Evolutionary conservation across 768 basidiomycete species (phyloP).

Genomic region (Suillus spraguei): DNA sequence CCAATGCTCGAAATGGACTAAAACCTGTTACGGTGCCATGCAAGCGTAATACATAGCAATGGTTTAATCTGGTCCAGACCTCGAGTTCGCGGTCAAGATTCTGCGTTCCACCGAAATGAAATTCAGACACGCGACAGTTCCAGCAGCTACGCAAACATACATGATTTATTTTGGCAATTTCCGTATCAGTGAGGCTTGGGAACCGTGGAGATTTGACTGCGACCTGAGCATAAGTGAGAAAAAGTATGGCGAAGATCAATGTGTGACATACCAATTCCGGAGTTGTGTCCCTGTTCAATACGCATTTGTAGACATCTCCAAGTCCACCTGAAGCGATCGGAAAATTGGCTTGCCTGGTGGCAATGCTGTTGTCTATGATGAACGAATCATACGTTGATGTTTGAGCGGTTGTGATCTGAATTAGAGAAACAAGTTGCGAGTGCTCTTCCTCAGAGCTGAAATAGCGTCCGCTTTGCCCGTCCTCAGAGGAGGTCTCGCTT

Average conservation of each 20-base stretch:
- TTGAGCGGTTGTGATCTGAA: neutral
- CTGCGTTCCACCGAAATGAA: slow-evolving; percentile 13
- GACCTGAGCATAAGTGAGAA: slow-evolving; percentile 6
- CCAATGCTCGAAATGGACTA: slow-evolving; percentile 27
- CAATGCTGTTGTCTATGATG: too few species aligned
- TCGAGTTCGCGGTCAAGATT: slow-evolving; percentile 25
- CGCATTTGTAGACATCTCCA: slow-evolving; percentile 46
- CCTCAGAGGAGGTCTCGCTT: neutral
- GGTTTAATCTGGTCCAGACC: slow-evolving; percentile 23
- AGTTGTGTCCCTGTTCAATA: neutral
- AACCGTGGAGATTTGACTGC: slow-evolving; percentile 11
- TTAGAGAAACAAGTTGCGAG: neutral
- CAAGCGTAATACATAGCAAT: slow-evolving; percentile 24
- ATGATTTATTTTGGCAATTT: neutral
- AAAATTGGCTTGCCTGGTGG: neutral
- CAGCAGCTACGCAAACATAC: neutral
- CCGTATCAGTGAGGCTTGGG: neutral
- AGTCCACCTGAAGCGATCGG: slow-evolving; percentile 37
- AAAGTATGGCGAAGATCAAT: neutral
- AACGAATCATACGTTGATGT: neutral
- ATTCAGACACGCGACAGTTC: neutral
- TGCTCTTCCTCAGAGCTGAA: neutral
- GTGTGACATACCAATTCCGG: neutral
- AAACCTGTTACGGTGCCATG: slow-evolving; percentile 22
- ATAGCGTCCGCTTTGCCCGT: neutral